Evolutionary conservation across 805 yeast genomes (phyloP).

Genomic region (Sporopachydermia quercuum): DNA sequence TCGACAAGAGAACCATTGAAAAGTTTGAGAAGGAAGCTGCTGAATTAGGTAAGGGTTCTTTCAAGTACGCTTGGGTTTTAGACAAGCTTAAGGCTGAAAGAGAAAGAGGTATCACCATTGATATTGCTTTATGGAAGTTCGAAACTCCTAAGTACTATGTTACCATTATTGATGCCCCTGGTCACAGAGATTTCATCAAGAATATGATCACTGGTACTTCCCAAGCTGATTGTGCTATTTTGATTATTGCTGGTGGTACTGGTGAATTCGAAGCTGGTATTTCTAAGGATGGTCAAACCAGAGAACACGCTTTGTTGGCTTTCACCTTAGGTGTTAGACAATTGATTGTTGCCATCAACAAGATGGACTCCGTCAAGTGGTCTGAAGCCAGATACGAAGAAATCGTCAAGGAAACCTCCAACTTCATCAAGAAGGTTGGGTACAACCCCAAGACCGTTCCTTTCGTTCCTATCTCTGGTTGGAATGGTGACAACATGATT

Average conservation of each 20-base stretch:
- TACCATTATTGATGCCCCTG: slow-evolving; percentile 91
- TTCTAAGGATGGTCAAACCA: slow-evolving; percentile 89
- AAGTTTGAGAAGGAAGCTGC: slow-evolving; percentile 98
- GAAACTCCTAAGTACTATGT: slow-evolving; percentile 82
- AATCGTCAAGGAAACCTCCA: slow-evolving; percentile 60
- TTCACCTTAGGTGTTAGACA: slow-evolving; percentile 80
- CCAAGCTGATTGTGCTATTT: slow-evolving; percentile 85
- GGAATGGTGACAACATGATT: slow-evolving; percentile 91
- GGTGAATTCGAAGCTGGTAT: slow-evolving; percentile 96
- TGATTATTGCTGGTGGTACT: slow-evolving; percentile 82
- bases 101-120: slow-evolving; percentile 94
- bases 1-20: slow-evolving; percentile 96
- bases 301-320: slow-evolving; percentile 87
- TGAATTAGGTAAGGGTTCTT: slow-evolving; percentile 93
- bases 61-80: slow-evolving; percentile 96
- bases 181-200: slow-evolving; percentile 94
- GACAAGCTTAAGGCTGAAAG: slow-evolving; percentile 94
- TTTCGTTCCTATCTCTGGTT: slow-evolving; percentile 85
- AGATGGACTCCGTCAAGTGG: slow-evolving; percentile 92
- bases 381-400: slow-evolving; percentile 67
- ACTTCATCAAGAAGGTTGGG: slow-evolving; percentile 77
- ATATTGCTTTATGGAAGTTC: slow-evolving; percentile 86
- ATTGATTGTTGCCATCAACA: slow-evolving; percentile 82
- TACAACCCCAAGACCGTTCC: slow-evolving; percentile 70
- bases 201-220: slow-evolving; percentile 93